Evolutionary conservation across 352 stramenopile species (phyloP).

Genomic region (Lagenidium giganteum): DNA sequence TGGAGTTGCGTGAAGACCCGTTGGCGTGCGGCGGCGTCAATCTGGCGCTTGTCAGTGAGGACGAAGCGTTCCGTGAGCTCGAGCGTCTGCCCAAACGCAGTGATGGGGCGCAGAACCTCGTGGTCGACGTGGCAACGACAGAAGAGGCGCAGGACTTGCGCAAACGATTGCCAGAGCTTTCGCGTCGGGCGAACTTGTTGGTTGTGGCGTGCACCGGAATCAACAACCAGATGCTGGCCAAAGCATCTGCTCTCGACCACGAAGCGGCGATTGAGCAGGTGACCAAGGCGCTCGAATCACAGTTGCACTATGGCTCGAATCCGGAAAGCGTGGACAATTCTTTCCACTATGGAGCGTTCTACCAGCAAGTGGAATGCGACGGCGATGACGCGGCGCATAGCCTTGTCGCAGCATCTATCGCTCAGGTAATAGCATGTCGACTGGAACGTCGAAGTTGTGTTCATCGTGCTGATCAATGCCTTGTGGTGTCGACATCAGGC

Average conservation of each 20-base stretch:
- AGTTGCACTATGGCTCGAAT: constrained; percentile 73
- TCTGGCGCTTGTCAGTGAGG: constrained; percentile 54
- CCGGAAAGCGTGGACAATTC: too few relatives aligned
- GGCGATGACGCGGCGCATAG: too few relatives aligned
- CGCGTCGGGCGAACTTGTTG: constrained; percentile 20
- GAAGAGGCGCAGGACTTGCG: constrained; percentile 45
- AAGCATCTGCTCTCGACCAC: too few relatives aligned
- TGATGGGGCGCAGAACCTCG: constrained; percentile 14
- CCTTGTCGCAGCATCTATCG: too few relatives aligned
- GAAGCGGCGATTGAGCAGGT: too few relatives aligned
- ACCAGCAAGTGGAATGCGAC: constrained; percentile 78
- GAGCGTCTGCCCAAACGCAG: constrained; percentile 22
- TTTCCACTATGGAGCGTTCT: constrained; percentile 66
- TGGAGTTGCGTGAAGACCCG: constrained; percentile 39
- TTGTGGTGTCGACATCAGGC: constrained; percentile 30
- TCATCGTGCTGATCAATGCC: background rate
- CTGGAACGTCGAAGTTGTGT: too few relatives aligned
- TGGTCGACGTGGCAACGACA: constrained; percentile 50
- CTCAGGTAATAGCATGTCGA: too few relatives aligned
- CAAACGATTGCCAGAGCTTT: too few relatives aligned
- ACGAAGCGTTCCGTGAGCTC: constrained; percentile 71
- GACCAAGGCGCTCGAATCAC: constrained; percentile 46
- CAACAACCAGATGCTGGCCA: too few relatives aligned
- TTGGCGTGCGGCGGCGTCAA: constrained; percentile 34
- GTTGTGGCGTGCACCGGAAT: constrained; percentile 22